These are phyloP conservation scores for Lachancea sp. DNA, from an alignment of 805 yeast genomes.

Conservation along the genomic window DNA sequence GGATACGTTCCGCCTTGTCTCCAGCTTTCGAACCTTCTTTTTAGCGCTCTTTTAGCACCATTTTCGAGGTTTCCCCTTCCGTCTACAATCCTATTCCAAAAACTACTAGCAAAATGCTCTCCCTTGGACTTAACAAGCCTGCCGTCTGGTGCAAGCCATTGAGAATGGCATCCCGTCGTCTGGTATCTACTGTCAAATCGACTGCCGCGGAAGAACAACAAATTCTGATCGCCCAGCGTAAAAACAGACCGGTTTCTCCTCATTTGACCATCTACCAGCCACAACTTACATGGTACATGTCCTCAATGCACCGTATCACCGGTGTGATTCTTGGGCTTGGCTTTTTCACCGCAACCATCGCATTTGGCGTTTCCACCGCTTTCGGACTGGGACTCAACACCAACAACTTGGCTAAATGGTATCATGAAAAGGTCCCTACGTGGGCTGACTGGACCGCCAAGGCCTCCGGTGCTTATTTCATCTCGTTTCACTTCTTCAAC, in stretches of 20 bases:
- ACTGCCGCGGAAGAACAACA: slow-evolving; percentile 59
- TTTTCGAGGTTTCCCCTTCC: not conserved
- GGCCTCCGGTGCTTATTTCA: slow-evolving; percentile 69
- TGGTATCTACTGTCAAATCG: slow-evolving; percentile 40
- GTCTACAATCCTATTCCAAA: not conserved
- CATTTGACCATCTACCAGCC: slow-evolving; percentile 86
- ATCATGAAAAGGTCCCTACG: slow-evolving; percentile 57
- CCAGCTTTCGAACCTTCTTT: not conserved
- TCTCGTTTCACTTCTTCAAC: slow-evolving; percentile 78
- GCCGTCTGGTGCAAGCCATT: slow-evolving; percentile 5
- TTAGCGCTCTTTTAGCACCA: not conserved
- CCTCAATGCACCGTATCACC: slow-evolving; percentile 78
- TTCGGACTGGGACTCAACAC: slow-evolving; percentile 45
- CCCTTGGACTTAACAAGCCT: slow-evolving; percentile 13
- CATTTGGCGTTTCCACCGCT: slow-evolving; percentile 65
- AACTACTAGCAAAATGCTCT: slow-evolving; percentile 9
- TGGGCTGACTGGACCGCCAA: slow-evolving; percentile 58
- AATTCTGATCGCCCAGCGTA: slow-evolving; percentile 73
- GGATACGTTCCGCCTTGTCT: not conserved
- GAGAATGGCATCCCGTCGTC: slow-evolving; percentile 3
- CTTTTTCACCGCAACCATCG: slow-evolving; percentile 69
- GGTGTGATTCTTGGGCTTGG: slow-evolving; percentile 78
- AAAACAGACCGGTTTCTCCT: slow-evolving; percentile 84
- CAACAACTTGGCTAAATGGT: slow-evolving; percentile 31
- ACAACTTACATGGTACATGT: slow-evolving; percentile 77